A percentile compares a stretch with the other conserved stretches of the same genome.
phyloP scores from a whole-genome alignment of 257 asterid species.

The Capsicum rhomboideum region DNA sequence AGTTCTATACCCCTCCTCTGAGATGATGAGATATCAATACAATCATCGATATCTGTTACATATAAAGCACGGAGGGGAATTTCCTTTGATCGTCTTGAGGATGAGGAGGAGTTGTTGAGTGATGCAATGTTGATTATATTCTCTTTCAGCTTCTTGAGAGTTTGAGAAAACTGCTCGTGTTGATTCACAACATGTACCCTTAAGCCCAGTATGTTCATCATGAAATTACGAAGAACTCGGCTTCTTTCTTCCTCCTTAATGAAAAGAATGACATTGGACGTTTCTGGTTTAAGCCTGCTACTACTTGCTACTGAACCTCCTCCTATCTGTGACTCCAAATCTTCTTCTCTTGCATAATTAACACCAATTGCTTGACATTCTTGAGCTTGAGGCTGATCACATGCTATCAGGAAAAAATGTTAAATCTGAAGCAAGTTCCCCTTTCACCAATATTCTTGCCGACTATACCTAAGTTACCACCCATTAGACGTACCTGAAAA shows the following conservation, averaged over 20 bases:
- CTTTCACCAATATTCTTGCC: slow-evolving; percentile 46
- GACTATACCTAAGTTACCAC: slow-evolving; percentile 54
- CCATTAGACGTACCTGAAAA: slow-evolving; percentile 56
- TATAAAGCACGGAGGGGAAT: slow-evolving; percentile 39
- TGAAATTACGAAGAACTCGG: slow-evolving; percentile 25
- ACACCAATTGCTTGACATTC: neutral
- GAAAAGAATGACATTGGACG: slow-evolving; percentile 54
- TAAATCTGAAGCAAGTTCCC: slow-evolving; percentile 56
- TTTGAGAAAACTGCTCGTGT: slow-evolving; percentile 27
- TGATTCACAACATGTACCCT: slow-evolving; percentile 38
- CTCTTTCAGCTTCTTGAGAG: slow-evolving; percentile 31
- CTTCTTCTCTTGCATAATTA: slow-evolving; percentile 2
- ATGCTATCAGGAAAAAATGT: slow-evolving; percentile 15
- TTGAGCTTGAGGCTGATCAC: neutral
- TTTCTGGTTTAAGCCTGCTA: slow-evolving; percentile 9
- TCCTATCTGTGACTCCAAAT: slow-evolving; percentile 12
- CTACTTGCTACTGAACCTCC: slow-evolving; percentile 7
- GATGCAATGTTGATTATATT: neutral
- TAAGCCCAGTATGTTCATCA: slow-evolving; percentile 41
- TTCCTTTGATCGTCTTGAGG: slow-evolving; percentile 23
- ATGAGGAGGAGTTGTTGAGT: neutral
- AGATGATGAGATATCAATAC: neutral
- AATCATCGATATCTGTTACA: slow-evolving; percentile 13
- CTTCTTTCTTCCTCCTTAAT: slow-evolving; percentile 39
- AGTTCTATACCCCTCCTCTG: slow-evolving; percentile 1